phyloP scores from a whole-genome alignment of 345 rosid genomes.

The Turritis glabra region DNA sequence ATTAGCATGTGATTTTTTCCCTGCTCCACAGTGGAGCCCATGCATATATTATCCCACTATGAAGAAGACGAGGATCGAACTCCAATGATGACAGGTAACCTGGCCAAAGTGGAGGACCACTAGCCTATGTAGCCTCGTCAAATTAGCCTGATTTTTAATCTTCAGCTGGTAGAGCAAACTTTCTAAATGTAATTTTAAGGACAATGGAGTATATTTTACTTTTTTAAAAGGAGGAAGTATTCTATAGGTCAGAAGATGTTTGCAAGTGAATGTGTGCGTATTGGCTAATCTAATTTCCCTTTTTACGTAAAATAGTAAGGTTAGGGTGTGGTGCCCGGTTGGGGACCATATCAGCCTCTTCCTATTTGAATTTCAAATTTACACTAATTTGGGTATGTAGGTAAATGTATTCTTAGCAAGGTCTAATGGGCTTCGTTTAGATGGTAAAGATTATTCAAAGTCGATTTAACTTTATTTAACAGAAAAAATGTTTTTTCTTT shows the following conservation, averaged over 20 bases:
- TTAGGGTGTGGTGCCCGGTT: not conserved
- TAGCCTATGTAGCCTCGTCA: not conserved
- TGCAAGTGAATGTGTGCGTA: not conserved
- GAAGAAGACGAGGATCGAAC: not conserved
- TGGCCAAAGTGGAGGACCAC: not conserved
- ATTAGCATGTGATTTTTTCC: too few species aligned
- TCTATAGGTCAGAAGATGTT: not conserved
- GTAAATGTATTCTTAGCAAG: too few species aligned
- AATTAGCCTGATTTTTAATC: not conserved
- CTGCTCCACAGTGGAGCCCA: not conserved
- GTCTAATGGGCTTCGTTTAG: too few species aligned
- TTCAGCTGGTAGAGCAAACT: constrained; percentile 4
- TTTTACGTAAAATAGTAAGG: not conserved
- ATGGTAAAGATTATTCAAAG: too few species aligned
- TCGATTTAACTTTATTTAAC: too few species aligned
- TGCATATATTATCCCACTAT: not conserved
- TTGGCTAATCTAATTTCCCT: constrained; percentile 18
- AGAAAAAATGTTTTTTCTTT: too few species aligned
- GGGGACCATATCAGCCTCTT: constrained; percentile 29
- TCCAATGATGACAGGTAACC: not conserved
- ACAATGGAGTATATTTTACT: not conserved
- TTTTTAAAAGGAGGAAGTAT: not conserved
- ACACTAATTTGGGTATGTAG: not conserved
- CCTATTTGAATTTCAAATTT: constrained; percentile 26
- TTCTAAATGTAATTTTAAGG: not conserved